Evolutionary conservation across 139 green algal genomes (phyloP).

Genomic region (Tetradesmus obliquus): DNA sequence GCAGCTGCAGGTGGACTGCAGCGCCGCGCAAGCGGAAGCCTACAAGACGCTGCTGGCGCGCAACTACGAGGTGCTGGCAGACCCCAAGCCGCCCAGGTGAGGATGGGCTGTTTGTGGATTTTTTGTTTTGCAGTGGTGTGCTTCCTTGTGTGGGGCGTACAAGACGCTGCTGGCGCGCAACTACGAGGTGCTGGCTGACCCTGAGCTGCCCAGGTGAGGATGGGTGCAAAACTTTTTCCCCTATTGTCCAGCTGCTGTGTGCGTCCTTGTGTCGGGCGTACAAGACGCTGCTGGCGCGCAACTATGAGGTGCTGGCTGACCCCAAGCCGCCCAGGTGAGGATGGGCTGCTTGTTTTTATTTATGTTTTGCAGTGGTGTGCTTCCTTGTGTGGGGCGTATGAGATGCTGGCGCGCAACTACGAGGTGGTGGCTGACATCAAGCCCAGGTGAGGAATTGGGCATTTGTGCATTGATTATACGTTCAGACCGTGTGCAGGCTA

Average conservation of each 20-base stretch:
- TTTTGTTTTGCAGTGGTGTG: background rate
- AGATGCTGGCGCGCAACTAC: conserved; percentile 68
- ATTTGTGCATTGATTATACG: too few relatives aligned
- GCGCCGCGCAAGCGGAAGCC: conserved; percentile 46
- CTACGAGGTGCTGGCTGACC: conserved; percentile 75
- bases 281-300: conserved; percentile 64
- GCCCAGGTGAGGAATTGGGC: conserved; percentile 30
- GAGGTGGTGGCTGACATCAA: conserved; percentile 73
- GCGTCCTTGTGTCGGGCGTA: conserved; percentile 54
- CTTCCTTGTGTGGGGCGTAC: conserved; percentile 57
- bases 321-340: conserved; percentile 56
- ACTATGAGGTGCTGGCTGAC: conserved; percentile 74
- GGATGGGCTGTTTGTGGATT: background rate
- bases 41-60: conserved; percentile 73
- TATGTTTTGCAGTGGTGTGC: background rate
- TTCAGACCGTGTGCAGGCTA: background rate
- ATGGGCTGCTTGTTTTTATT: background rate
- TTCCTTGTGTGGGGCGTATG: conserved; percentile 58
- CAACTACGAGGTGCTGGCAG: conserved; percentile 71
- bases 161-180: conserved; percentile 61
- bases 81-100: conserved; percentile 61
- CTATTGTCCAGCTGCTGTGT: background rate
- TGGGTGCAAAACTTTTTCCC: background rate
- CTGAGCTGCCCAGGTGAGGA: conserved; percentile 54
- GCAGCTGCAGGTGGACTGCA: conserved; percentile 63